Evolutionary conservation across 108 stramenopile genomes (phyloP).

Genomic region (Mayamaea pseudoterrestris): DNA sequence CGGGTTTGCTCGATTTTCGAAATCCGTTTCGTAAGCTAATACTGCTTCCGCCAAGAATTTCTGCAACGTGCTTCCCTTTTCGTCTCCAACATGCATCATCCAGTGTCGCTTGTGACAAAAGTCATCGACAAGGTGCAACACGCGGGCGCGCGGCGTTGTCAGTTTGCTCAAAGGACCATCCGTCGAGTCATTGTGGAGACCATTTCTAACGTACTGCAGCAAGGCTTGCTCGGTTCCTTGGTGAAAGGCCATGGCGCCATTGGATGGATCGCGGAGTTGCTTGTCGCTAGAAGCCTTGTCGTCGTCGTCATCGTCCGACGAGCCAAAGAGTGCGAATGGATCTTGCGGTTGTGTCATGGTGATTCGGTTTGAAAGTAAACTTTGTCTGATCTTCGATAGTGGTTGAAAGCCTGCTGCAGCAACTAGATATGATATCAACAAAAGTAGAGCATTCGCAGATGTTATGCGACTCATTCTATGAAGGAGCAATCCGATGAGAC

Average conservation of each 20-base stretch:
- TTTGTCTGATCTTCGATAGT: too few species aligned
- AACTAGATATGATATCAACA: too few species aligned
- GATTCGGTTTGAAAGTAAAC: too few species aligned
- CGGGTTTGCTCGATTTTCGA: slow-evolving; percentile 5
- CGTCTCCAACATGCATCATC: slow-evolving; percentile 88
- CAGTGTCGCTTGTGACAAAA: slow-evolving; percentile 72
- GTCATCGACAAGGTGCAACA: slow-evolving; percentile 44
- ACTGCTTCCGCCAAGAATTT: slow-evolving; percentile 5
- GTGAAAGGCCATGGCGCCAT: slow-evolving; percentile 51
- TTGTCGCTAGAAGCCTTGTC: slow-evolving; percentile 1
- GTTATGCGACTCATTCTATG: too few species aligned
- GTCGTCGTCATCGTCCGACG: slow-evolving; percentile 18
- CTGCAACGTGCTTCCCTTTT: slow-evolving; percentile 50
- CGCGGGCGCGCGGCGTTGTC: too few species aligned
- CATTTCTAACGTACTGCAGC: slow-evolving; percentile 38
- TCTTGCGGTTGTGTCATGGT: too few species aligned
- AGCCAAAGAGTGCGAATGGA: slow-evolving; percentile 32
- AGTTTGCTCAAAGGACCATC: slow-evolving; percentile 3
- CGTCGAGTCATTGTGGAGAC: slow-evolving; percentile 2
- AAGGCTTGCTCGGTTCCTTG: slow-evolving; percentile 45
- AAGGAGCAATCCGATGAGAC: neutral
- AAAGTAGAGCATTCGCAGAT: too few species aligned
- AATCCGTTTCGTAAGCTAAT: slow-evolving; percentile 4
- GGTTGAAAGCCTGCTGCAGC: too few species aligned
- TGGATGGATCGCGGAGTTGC: slow-evolving; percentile 21